Conservation (phyloP, 768 basidiomycete species). For the Lepiota subincarnata region DNA sequence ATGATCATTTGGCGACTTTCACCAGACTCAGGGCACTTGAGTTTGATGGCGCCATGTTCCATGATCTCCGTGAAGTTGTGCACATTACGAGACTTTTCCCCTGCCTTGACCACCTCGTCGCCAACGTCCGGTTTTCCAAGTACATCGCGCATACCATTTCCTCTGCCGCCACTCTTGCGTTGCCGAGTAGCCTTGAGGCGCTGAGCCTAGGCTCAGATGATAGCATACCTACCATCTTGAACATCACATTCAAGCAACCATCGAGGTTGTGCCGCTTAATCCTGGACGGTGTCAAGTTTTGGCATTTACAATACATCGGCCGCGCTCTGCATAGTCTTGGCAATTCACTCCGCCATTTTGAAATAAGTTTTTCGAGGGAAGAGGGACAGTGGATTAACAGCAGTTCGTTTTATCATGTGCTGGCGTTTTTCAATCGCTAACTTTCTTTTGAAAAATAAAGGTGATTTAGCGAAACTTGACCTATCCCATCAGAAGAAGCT, state of each 20-base stretch:
- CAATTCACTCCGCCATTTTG: neutral
- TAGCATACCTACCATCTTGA: slow-evolving; percentile 22
- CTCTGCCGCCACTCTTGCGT: slow-evolving; percentile 10
- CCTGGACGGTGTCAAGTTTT: slow-evolving; percentile 7
- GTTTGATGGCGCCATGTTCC: slow-evolving; percentile 24
- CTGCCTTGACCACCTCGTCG: slow-evolving; percentile 19
- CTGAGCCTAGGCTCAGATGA: slow-evolving; percentile 20
- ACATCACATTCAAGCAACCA: slow-evolving; percentile 1
- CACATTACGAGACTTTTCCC: slow-evolving; percentile 22
- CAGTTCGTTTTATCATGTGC: neutral
- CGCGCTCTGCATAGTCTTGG: neutral
- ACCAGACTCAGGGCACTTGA: slow-evolving; percentile 20
- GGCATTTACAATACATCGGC: slow-evolving; percentile 3
- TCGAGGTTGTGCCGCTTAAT: slow-evolving; percentile 4
- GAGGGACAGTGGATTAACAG: neutral
- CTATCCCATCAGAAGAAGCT: neutral
- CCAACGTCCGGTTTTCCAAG: slow-evolving; percentile 24
- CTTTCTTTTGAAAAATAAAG: neutral
- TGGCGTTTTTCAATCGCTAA: neutral
- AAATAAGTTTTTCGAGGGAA: neutral
- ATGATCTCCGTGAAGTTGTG: slow-evolving; percentile 26
- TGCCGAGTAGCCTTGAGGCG: slow-evolving; percentile 19
- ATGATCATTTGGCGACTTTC: slow-evolving; percentile 18
- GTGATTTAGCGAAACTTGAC: slow-evolving; percentile 1
- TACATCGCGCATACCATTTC: slow-evolving; percentile 22